Evolutionary conservation across 2,329 filamentous ascomycete species (phyloP).

Genomic region (Fusarium torreyae): DNA sequence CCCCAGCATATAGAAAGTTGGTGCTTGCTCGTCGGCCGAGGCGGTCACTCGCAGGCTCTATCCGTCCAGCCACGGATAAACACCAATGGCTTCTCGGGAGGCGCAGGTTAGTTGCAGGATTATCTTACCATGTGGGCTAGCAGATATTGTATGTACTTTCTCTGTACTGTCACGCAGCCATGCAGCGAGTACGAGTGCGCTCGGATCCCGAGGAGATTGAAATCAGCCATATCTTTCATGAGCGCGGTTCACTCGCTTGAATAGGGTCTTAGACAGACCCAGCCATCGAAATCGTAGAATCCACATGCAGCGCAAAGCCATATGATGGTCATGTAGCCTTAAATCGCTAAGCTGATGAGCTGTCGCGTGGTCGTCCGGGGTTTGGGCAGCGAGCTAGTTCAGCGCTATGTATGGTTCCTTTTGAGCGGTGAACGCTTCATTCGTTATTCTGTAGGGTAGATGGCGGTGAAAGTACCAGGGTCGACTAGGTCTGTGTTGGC

Average conservation of each 20-base stretch:
- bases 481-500: constrained; percentile 16
- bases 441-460: constrained; percentile 45
- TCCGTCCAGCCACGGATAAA: constrained; percentile 26
- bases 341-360: constrained; percentile 33
- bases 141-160: constrained; percentile 5
- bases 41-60: constrained; percentile 36
- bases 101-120: constrained; percentile 37
- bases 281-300: constrained; percentile 21
- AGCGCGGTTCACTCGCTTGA: constrained; percentile 28
- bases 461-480: constrained; percentile 45
- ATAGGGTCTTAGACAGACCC: constrained; percentile 25
- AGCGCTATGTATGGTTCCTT: constrained; percentile 36
- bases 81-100: constrained; percentile 32
- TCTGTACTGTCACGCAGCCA: constrained; percentile 11
- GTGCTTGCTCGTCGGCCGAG: constrained; percentile 31
- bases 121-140: constrained; percentile 29
- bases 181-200: constrained; percentile 18
- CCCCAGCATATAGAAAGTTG: constrained; percentile 18
- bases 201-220: constrained; percentile 14
- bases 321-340: constrained; percentile 22
- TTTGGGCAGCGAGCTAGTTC: constrained; percentile 43
- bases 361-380: constrained; percentile 48
- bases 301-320: constrained; percentile 27
- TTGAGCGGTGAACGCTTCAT: constrained; percentile 46
- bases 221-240: constrained; percentile 10